Base-by-base conservation (phyloP, 345 rosid species). In the Salix viminalis region DNA sequence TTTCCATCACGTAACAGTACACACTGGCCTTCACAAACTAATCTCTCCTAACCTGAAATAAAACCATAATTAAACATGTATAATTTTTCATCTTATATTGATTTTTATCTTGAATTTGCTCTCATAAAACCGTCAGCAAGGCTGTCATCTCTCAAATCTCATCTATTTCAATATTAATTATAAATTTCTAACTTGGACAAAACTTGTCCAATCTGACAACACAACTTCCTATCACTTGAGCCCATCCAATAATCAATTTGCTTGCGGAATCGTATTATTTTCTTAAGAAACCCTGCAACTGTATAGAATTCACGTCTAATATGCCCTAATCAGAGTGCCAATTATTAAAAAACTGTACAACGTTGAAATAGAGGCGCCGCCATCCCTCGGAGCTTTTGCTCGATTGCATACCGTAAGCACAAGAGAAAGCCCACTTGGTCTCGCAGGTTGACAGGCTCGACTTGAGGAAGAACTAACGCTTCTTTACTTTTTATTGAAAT, bases 401-500 rank as follows among this genome's bases (percentile, higher is more conserved):
- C 54, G 24, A 34, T 69, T 9, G 16, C 24, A 30, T 24, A 4
- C 54, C 4, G 14, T 15, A 18, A 4, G 54, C 54, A 48, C 18
- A 48, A 48, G 58, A 39, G 19, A 19, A 21, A 62, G 48, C 36
- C 52, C 69, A 44, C 68, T 74, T 15, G 36, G 65, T 28, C 42
- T 48, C 21, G 5, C 54, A 48, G 54, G 54, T 48, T 48, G 75
- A 60, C 60, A 60, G 66, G 14, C 77, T 56, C 32, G 28, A 39
- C 79, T 67, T 6, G 6, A 1, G 54, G 54, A 14, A 14, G 21
- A 48, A 16, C 54, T 15, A 62, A 50, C 32, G 66, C 72, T 77
- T 58, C 81, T 82, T 78, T 76, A 76, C 37, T 69, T 50, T 70
- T 48, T 75, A 76, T 78, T 82, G 82, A 79, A 76, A 65, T 84